Base-by-base conservation (phyloP, 2,329 filamentous ascomycete species). In the Cladosporium velox region DNA sequence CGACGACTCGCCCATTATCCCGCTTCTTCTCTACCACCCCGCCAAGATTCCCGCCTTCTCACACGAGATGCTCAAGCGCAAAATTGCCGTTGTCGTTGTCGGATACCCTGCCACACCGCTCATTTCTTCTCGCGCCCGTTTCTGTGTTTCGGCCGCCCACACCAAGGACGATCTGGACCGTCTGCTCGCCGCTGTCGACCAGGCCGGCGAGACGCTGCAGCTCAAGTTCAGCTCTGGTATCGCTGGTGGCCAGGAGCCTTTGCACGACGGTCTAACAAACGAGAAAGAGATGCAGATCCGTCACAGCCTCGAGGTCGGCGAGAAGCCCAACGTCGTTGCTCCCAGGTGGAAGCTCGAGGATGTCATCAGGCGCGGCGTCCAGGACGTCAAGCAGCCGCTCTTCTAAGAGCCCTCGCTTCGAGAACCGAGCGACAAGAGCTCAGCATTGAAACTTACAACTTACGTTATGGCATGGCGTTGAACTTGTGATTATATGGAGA, bases 31-130 rank as follows among this genome's bases (percentile, higher is more conserved):
- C 32, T 99, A 97, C 85, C 92, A 98, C 81, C 95, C 95, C n/a
- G 95, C 92, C 74, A 99, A 99, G 83, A 97, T 99, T 85, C 91
- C 94, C 4, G 94, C 95, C 67, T 99, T 99, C 80, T 97, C 93
- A 59, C 95, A 97, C 77, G 95, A 98, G 79, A 98, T 99, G 95
- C 87, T 98, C 67, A 92, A 91, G 81, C 92, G 95, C 76, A 98
- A 97, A 80, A 98, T 99, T 72, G 95, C 94, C 0, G 92, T 98
- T 61, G 95, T 99, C 47, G 92, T 99, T 55, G 95, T 99, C 68
- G 95, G 94, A 62, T 99, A 99, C 77, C 95, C 95, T 6, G 95
- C 94, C 10, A 99, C 95, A 2, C 95, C 95, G 1, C 86, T 99
- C 55, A 96, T 98, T 72, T 96, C 91, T 68, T 97, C 94, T 24